Base-by-base conservation (phyloP, 345 rosid species). In the Syzygium oleosum region DNA sequence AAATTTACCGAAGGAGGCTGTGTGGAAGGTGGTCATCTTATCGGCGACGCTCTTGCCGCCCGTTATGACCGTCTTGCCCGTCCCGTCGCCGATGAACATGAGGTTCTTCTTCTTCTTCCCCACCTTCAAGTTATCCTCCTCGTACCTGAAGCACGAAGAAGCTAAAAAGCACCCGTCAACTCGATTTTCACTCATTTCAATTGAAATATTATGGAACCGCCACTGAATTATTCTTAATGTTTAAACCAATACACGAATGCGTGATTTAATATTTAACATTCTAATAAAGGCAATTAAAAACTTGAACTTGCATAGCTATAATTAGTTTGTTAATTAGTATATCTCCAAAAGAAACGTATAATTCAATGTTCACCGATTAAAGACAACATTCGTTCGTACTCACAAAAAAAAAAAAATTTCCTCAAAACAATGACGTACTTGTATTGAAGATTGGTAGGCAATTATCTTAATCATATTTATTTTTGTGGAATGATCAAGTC, bases 41-140 rank as follows among this genome's bases (percentile, higher is more conserved):
- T 95, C 95, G 6, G 52, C 86, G 2, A 96, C 92, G 54, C 96
- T 98, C 85, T 90, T 98, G 1, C 94, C 90, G 12, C 99, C 99
- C 0, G 97, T 78, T 59, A 98, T 92, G 73, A 98, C 85, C 2
- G 99, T 98, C 89, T 91, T 94, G 54, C 94, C 98, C 96, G 88
- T 94, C 11, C 99, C 99, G 46, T 98, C 99, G 14, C 99, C 99
- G 0, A 98, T 96, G 85, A 98, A 94, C 99, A 97, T 98, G 95
- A 98, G 77, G 85, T 98, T 97, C 51, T 87, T 91, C 46, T 98
- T 98, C 91, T 98, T 98, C 85, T 94, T 95, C 88, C 98, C 99
- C 12, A 97, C 96, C 93, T 98, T 98, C 61, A 98, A 59, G 87
- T 90, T 94, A 0, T 88, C 73, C 90, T 98, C 99, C 92, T 96